Conservation (phyloP, 371 early-diverging fungal species). For the Mucor plumbeus region DNA sequence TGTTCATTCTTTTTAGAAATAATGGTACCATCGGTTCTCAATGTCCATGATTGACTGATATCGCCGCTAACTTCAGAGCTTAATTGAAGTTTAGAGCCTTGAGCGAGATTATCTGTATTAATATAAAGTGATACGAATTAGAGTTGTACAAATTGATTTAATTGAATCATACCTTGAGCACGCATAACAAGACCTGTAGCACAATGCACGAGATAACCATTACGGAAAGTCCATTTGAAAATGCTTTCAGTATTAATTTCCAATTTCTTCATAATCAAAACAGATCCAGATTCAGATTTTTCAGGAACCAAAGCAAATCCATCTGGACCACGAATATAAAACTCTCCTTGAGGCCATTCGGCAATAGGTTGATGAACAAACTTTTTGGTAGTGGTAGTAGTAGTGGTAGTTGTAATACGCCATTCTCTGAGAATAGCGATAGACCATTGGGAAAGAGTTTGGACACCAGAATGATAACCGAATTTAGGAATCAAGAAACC, state of each 20-base stretch:
- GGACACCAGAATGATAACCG: constrained; percentile 25
- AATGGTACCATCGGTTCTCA: constrained; percentile 48
- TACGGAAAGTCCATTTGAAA: constrained; percentile 52
- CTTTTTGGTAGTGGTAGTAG: neutral
- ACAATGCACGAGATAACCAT: constrained; percentile 56
- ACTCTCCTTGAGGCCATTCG: constrained; percentile 43
- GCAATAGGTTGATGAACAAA: constrained; percentile 32
- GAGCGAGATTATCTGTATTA: constrained; percentile 27
- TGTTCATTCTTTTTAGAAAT: constrained; percentile 29
- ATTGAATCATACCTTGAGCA: constrained; percentile 34
- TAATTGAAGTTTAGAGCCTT: constrained; percentile 36
- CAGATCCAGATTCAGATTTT: constrained; percentile 38
- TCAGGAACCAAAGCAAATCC: constrained; percentile 40
- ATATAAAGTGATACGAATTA: constrained; percentile 11
- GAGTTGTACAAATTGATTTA: neutral
- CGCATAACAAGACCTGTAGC: constrained; percentile 46
- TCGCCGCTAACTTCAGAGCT: constrained; percentile 27
- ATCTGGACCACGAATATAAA: constrained; percentile 41
- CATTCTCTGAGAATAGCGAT: constrained; percentile 27
- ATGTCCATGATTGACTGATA: constrained; percentile 40
- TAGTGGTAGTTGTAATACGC: constrained; percentile 14
- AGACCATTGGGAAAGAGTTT: constrained; percentile 34
- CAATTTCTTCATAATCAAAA: constrained; percentile 36
- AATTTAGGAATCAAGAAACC: constrained; percentile 36
- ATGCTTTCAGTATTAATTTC: constrained; percentile 17